A percentile compares a stretch with the other conserved stretches of the same genome.
phyloP scores from a whole-genome alignment of 2,329 filamentous ascomycete species.

The Chrysoporthe deuterocubensis region DNA sequence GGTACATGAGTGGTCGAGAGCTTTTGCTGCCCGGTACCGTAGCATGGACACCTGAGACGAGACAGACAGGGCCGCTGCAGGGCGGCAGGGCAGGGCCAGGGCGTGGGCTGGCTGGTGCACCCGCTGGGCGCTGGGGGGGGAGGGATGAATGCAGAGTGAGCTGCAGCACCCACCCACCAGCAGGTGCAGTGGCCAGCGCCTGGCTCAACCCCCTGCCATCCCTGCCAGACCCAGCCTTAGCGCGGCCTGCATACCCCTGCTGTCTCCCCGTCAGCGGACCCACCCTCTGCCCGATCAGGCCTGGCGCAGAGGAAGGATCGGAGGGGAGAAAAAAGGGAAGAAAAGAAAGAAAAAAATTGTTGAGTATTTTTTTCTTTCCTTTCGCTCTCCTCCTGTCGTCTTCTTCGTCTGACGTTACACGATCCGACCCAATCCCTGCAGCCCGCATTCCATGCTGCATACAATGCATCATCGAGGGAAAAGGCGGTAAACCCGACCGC shows the following conservation, averaged over 20 bases:
- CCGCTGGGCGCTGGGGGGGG: neutral
- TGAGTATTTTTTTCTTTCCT: neutral
- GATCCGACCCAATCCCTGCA: neutral
- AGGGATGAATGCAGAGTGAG: constrained; percentile 7
- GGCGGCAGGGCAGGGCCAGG: neutral
- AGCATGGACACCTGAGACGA: constrained; percentile 8
- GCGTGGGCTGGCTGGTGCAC: neutral
- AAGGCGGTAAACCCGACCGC: constrained; percentile 12
- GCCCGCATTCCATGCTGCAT: constrained; percentile 9
- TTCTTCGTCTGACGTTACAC: neutral
- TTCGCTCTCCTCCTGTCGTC: neutral
- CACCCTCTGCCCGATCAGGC: constrained; percentile 1
- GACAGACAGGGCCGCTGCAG: constrained; percentile 3
- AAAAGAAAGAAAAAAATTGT: neutral
- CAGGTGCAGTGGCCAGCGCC: neutral
- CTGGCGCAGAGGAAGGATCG: constrained; percentile 1
- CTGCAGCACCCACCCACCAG: constrained; percentile 3
- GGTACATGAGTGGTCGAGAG: constrained; percentile 3
- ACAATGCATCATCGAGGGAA: constrained; percentile 17
- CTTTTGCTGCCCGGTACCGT: too few species aligned
- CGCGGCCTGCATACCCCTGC: neutral
- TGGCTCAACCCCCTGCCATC: neutral
- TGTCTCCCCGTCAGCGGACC: neutral
- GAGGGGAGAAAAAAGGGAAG: neutral
- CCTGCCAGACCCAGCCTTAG: neutral